These are phyloP conservation scores for Hemerocallis citrina DNA, from an alignment of 106 monocot species.

Conservation along the genomic window DNA sequence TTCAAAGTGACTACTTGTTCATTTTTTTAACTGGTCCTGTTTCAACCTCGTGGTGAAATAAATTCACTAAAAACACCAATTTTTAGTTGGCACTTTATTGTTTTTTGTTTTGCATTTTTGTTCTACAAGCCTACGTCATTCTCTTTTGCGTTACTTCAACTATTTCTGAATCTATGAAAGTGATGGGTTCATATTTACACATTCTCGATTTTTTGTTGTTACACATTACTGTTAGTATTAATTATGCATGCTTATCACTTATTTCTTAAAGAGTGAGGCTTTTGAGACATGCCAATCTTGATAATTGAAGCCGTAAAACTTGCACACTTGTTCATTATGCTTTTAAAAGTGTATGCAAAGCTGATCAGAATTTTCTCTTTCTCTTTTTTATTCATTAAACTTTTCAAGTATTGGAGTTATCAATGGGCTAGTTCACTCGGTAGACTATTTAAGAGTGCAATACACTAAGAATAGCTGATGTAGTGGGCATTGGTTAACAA, in stretches of 20 bases:
- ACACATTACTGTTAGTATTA: background rate
- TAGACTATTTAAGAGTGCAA: too few species aligned
- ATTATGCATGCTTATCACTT: background rate
- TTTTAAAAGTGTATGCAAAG: too few species aligned
- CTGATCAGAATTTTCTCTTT: too few species aligned
- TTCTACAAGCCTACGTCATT: constrained; percentile 1
- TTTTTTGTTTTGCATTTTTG: background rate
- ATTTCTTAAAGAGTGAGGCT: background rate
- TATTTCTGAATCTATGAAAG: background rate
- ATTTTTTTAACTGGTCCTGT: background rate
- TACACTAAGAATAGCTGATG: too few species aligned
- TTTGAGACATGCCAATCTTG: background rate
- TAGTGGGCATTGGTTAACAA: too few species aligned
- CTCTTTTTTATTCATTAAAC: too few species aligned
- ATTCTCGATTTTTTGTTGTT: too few species aligned
- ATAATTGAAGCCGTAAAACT: background rate
- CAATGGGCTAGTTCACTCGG: too few species aligned
- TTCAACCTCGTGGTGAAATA: background rate
- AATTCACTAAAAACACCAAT: background rate
- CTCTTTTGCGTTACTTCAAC: background rate
- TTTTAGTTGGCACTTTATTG: background rate
- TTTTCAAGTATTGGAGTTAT: too few species aligned
- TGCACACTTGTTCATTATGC: background rate
- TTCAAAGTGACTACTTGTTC: background rate
- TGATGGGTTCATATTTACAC: too few species aligned